Evolutionary conservation across 164 flowering plant species (phyloP).

Genomic region (Chimonanthus salicifolius): DNA sequence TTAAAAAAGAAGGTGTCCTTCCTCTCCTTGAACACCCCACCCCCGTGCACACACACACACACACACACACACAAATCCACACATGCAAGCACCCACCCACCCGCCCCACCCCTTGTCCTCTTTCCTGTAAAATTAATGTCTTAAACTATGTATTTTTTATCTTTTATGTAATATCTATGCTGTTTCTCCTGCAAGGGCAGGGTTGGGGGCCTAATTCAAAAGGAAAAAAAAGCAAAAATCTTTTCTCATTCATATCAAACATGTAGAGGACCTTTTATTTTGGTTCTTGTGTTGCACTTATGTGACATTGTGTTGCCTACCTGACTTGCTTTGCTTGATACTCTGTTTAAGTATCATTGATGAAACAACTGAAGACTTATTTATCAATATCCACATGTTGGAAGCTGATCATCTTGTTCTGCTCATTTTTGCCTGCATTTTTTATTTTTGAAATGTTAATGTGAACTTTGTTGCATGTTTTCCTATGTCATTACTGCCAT

Average conservation of each 20-base stretch:
- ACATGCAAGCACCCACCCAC: no score
- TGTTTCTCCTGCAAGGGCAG: no score
- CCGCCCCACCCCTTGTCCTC: no score
- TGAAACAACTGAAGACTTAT: not conserved
- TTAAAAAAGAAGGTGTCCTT: not conserved
- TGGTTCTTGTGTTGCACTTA: not conserved
- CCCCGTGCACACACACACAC: not conserved
- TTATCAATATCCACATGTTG: not conserved
- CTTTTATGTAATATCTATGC: no score
- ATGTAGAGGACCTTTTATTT: not conserved
- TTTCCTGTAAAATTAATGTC: no score
- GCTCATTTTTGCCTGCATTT: not conserved
- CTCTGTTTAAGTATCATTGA: not conserved
- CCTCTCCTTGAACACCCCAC: not conserved
- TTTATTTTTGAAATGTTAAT: no score
- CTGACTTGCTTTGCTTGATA: not conserved
- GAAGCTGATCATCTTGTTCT: not conserved
- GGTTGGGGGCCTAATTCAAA: no score
- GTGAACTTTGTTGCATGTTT: not conserved
- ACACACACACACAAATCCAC: no score
- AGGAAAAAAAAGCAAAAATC: no score
- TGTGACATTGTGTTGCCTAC: not conserved
- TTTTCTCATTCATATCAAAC: not conserved
- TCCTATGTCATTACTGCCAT: not conserved
- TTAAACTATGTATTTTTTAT: no score